Evolutionary conservation across 2,329 filamentous ascomycete genomes (phyloP).

Genomic region (Nemania serpens): DNA sequence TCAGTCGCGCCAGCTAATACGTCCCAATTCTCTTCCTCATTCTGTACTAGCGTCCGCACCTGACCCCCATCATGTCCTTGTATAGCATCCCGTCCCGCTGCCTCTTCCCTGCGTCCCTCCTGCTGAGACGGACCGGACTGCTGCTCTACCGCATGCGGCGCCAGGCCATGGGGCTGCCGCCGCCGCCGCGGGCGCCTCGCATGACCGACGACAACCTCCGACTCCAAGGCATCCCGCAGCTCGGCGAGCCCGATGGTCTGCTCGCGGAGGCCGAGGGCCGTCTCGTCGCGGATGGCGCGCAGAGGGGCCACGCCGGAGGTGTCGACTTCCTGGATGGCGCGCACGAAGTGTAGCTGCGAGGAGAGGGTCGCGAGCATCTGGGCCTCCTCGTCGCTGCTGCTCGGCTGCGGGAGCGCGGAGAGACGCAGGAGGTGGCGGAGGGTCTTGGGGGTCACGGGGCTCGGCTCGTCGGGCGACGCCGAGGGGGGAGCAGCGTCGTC

Average conservation of each 20-base stretch:
- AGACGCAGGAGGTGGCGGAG: conserved; percentile 86
- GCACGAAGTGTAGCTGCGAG: conserved; percentile 89
- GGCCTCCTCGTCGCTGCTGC: conserved; percentile 63
- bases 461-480: conserved; percentile 26
- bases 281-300: conserved; percentile 81
- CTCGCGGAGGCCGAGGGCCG: conserved; percentile 56
- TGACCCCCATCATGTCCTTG: neutral
- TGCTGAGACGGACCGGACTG: neutral
- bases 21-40: conserved; percentile 69
- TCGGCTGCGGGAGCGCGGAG: conserved; percentile 80
- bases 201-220: conserved; percentile 66
- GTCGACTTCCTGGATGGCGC: conserved; percentile 78
- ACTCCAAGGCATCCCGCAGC: conserved; percentile 59
- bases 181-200: conserved; percentile 42
- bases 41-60: conserved; percentile 42
- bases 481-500: conserved; percentile 33
- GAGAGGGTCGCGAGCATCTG: conserved; percentile 75
- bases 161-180: neutral
- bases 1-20: conserved; percentile 68
- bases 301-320: conserved; percentile 75
- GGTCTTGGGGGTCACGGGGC: conserved; percentile 65
- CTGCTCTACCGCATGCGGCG: neutral
- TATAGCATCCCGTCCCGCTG: neutral
- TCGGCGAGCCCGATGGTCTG: conserved; percentile 63
- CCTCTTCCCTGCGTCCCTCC: conserved; percentile 11